These are phyloP conservation scores for Macrocybe gigantea DNA, from an alignment of 768 basidiomycete genomes.

Conservation along the genomic window DNA sequence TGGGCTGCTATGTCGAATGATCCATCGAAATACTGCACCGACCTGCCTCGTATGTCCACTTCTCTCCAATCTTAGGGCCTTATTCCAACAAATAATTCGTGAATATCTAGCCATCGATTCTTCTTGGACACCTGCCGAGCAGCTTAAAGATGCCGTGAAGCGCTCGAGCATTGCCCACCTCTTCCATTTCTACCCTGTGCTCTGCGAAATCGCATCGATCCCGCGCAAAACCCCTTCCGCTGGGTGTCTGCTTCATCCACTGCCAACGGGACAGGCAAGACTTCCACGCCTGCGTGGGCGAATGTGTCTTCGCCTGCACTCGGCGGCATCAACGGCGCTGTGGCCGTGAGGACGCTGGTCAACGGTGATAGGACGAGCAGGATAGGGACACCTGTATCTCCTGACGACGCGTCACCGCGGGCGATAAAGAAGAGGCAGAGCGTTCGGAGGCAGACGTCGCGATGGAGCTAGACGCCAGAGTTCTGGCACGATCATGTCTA, in stretches of 20 bases:
- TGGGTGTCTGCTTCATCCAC: slow-evolving; percentile 41
- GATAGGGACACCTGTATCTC: no score
- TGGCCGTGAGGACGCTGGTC: no score
- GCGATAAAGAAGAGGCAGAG: slow-evolving; percentile 10
- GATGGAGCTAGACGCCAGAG: slow-evolving; percentile 56
- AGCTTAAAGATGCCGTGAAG: slow-evolving; percentile 67
- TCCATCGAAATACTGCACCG: slow-evolving; percentile 46
- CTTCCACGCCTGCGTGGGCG: slow-evolving; percentile 7
- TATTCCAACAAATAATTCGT: slow-evolving; percentile 1
- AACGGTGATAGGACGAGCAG: no score
- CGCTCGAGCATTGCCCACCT: slow-evolving; percentile 78
- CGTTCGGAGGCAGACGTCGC: slow-evolving; percentile 15
- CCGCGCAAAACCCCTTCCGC: slow-evolving; percentile 61
- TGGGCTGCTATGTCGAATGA: slow-evolving; percentile 72
- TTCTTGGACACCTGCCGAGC: slow-evolving; percentile 38
- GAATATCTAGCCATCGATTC: slow-evolving; percentile 31
- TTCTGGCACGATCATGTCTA: slow-evolving; percentile 61
- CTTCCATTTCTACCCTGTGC: slow-evolving; percentile 78
- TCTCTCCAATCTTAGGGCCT: not conserved
- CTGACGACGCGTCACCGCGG: not conserved
- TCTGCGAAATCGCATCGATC: slow-evolving; percentile 76
- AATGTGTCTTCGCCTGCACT: not conserved
- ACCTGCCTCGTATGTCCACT: slow-evolving; percentile 50
- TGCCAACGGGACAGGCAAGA: slow-evolving; percentile 2
- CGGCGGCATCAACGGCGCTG: no score